Percentiles rank a stretch among this genome's conserved stretches.
Evolutionary conservation across 2,329 filamentous ascomycete species (phyloP).

Genomic region (Tolypocladium ophioglossoides): DNA sequence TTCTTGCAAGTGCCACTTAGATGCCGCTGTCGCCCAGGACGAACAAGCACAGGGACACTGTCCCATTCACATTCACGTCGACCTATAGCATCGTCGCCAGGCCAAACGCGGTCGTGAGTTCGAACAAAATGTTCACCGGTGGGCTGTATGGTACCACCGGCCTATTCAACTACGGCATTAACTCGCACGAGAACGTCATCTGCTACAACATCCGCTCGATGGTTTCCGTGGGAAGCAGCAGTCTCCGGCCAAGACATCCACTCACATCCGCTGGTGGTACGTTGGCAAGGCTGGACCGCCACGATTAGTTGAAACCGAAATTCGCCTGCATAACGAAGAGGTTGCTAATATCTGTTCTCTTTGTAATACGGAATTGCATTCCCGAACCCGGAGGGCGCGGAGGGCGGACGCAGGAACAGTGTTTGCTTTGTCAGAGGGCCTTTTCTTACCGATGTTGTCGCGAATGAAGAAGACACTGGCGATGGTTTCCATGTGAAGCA

Average conservation of each 20-base stretch:
- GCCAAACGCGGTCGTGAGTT: too few species aligned
- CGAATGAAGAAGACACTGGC: constrained; percentile 16
- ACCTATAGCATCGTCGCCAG: not conserved
- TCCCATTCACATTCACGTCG: not conserved
- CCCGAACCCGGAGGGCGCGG: constrained; percentile 30
- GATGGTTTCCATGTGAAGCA: constrained; percentile 35
- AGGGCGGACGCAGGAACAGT: constrained; percentile 22
- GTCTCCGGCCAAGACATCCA: constrained; percentile 39
- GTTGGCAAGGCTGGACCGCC: constrained; percentile 37
- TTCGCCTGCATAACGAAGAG: not conserved
- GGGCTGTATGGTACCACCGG: constrained; percentile 34
- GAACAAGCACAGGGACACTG: not conserved
- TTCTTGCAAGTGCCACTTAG: not conserved
- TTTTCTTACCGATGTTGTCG: constrained; percentile 21
- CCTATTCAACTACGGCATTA: constrained; percentile 42
- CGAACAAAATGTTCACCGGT: constrained; percentile 15
- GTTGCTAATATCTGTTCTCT: not conserved
- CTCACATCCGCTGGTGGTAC: constrained; percentile 41
- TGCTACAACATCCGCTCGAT: constrained; percentile 39
- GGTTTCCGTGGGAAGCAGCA: constrained; percentile 38
- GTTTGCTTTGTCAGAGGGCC: constrained; percentile 30
- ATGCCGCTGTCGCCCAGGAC: not conserved
- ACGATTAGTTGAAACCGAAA: constrained; percentile 16
- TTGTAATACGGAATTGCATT: constrained; percentile 28
- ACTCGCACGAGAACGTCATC: constrained; percentile 30